Evolutionary conservation across 2,329 filamentous ascomycete species (phyloP).

Genomic region (Cordyceps cicadae): DNA sequence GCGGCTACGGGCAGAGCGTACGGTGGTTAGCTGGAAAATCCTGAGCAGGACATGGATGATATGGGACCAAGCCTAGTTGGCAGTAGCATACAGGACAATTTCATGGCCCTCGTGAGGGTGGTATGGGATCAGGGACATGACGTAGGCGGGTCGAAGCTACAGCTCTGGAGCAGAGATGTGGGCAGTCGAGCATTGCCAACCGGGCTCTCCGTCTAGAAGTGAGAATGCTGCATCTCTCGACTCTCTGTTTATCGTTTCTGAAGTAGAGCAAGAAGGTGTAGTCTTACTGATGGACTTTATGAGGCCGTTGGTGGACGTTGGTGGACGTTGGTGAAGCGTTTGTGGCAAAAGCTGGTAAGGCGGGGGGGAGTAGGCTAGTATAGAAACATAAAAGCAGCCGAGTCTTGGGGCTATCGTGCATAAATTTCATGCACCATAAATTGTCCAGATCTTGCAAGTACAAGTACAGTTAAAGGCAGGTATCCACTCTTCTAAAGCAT

Average conservation of each 20-base stretch:
- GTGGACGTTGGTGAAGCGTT: background rate
- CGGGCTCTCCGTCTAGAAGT: background rate
- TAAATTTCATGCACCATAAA: no score
- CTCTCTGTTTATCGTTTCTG: background rate
- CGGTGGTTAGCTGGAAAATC: background rate
- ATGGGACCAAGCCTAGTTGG: background rate
- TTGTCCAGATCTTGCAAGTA: no score
- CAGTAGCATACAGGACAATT: conserved; percentile 64
- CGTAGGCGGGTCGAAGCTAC: conserved; percentile 5
- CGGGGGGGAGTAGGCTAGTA: background rate
- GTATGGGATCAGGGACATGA: conserved; percentile 68
- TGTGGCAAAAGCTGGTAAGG: conserved; percentile 2
- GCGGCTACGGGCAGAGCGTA: conserved; percentile 47
- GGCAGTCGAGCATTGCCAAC: background rate
- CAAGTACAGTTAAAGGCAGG: background rate
- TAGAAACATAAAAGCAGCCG: no score
- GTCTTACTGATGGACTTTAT: background rate
- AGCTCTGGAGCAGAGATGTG: background rate
- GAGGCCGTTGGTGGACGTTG: background rate
- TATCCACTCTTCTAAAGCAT: no score
- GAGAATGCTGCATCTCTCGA: background rate
- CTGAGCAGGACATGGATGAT: background rate
- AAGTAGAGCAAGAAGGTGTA: background rate
- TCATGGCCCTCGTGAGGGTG: conserved; percentile 64
- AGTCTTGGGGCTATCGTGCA: background rate